Conservation (phyloP, 768 basidiomycete genomes). For the Mycena capillaripes region DNA sequence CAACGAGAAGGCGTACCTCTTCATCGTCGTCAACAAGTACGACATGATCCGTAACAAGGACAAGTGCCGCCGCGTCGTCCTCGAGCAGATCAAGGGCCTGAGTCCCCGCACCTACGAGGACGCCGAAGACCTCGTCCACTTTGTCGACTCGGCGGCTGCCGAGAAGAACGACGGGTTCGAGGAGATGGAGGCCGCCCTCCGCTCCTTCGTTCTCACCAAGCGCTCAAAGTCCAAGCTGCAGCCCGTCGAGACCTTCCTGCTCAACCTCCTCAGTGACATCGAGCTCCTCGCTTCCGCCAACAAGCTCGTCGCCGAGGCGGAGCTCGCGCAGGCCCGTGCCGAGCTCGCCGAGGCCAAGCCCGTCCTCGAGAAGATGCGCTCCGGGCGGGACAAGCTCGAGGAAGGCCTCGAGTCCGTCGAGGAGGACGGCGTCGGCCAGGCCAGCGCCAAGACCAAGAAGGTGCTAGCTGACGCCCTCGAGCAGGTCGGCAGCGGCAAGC, state of each 20-base stretch:
- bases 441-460: conserved; percentile 67
- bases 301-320: conserved; percentile 84
- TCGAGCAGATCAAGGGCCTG: conserved; percentile 94
- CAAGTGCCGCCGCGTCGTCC: conserved; percentile 87
- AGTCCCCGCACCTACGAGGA: conserved; percentile 95
- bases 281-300: conserved; percentile 91
- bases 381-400: conserved; percentile 79
- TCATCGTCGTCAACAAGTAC: conserved; percentile 99
- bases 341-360: conserved; percentile 82
- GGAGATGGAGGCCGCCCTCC: conserved; percentile 89
- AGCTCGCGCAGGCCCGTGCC: conserved; percentile 77
- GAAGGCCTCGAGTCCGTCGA: conserved; percentile 85
- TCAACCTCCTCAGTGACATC: conserved; percentile 90
- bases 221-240: conserved; percentile 96
- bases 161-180: conserved; percentile 72
- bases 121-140: conserved; percentile 94
- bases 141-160: conserved; percentile 91
- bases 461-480: conserved; percentile 80
- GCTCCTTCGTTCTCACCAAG: conserved; percentile 96
- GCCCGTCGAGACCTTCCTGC: conserved; percentile 92
- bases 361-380: conserved; percentile 90
- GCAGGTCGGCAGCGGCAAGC: conserved; percentile 80
- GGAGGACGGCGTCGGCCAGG: conserved; percentile 74
- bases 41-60: conserved; percentile 97
- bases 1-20: conserved; percentile 97